Percentiles rank a stretch among this genome's conserved stretches.
Conservation (phyloP, 2,329 filamentous ascomycete species). For the Calonectria honghensis region DNA sequence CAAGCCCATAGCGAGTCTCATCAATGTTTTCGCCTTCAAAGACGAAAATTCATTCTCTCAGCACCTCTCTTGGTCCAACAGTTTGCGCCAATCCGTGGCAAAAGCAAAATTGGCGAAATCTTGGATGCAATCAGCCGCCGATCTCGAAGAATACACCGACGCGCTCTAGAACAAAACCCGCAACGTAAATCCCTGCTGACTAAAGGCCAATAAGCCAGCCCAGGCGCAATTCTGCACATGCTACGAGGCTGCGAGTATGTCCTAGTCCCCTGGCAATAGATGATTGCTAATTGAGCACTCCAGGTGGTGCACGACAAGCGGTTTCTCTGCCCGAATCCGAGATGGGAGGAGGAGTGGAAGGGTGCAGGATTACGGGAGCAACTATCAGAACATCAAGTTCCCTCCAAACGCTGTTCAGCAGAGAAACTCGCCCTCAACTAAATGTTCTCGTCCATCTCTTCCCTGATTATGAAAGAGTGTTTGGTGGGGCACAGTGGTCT, state of each 20-base stretch:
- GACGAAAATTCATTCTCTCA: no score
- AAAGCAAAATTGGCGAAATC: neutral
- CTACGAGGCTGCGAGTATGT: neutral
- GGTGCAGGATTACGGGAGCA: no score
- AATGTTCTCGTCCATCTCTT: neutral
- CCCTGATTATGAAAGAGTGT: neutral
- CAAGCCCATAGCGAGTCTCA: no score
- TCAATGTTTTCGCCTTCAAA: no score
- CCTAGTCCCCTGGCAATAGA: no score
- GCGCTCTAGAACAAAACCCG: no score
- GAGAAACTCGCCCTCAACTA: neutral
- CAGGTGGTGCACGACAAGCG: neutral
- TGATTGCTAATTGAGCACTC: no score
- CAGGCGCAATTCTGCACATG: neutral
- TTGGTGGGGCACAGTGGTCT: neutral
- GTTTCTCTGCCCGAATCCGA: neutral
- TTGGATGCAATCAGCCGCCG: no score
- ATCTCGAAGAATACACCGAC: no score
- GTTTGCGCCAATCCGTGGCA: neutral
- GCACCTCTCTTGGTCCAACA: neutral
- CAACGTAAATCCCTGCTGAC: neutral
- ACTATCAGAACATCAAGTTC: no score
- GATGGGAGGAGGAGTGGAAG: neutral
- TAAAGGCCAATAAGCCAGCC: neutral
- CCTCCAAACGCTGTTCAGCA: neutral